Percentiles rank a stretch among this genome's conserved stretches.
Evolutionary conservation across 305 asterid species (phyloP).

Genomic region (Fraxinus paxiana): DNA sequence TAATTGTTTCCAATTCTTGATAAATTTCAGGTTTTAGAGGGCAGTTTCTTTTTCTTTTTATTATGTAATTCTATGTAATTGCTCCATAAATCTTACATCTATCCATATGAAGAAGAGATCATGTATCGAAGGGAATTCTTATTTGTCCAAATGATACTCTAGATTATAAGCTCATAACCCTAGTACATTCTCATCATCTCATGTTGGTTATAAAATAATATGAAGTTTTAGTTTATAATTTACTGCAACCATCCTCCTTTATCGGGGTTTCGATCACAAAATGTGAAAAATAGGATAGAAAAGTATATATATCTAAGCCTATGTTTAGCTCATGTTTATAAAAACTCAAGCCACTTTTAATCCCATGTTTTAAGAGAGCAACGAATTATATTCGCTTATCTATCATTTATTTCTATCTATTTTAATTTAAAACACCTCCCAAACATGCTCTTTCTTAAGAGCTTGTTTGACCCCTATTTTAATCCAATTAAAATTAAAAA

Average conservation of each 20-base stretch:
- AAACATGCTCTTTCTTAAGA: neutral
- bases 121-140: neutral
- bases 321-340: neutral
- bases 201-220: neutral
- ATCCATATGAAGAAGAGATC: neutral
- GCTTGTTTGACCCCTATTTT: too few species aligned
- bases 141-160: neutral
- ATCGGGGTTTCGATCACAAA: neutral
- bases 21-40: neutral
- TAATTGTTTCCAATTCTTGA: neutral
- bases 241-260: neutral
- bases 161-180: neutral
- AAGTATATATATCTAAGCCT: neutral
- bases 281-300: neutral
- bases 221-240: neutral
- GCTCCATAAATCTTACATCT: neutral
- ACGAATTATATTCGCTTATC: neutral
- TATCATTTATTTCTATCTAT: neutral
- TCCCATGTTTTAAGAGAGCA: neutral
- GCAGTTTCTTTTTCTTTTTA: neutral
- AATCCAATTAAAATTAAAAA: too few species aligned
- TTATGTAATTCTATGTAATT: neutral
- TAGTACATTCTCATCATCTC: neutral
- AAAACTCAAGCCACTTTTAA: neutral
- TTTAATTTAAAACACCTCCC: neutral